Percentiles rank a stretch among this genome's conserved stretches.
These are phyloP conservation scores for Dipteronia dyeriana DNA, from an alignment of 345 rosid genomes.

Conservation along the genomic window DNA sequence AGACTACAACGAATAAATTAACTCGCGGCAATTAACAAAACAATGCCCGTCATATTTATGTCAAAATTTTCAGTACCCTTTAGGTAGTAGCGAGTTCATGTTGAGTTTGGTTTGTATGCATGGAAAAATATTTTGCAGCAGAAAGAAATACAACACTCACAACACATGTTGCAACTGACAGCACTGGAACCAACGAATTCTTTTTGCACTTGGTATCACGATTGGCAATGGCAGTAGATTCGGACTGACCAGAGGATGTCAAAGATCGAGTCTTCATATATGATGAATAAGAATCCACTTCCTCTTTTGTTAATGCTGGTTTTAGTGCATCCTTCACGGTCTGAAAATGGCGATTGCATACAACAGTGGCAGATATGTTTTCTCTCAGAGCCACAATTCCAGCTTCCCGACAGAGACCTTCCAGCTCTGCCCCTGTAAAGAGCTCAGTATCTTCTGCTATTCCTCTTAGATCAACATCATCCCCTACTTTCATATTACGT, in stretches of 20 bases:
- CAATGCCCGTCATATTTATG: neutral
- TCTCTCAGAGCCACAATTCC: slow-evolving; percentile 86
- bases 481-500: slow-evolving; percentile 64
- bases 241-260: neutral
- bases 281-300: slow-evolving; percentile 61
- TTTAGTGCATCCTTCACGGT: slow-evolving; percentile 59
- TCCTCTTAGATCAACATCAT: slow-evolving; percentile 68
- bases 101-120: slow-evolving; percentile 18
- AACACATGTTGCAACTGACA: slow-evolving; percentile 36
- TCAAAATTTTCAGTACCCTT: neutral
- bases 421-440: slow-evolving; percentile 89
- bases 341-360: slow-evolving; percentile 66
- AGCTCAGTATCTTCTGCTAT: slow-evolving; percentile 77
- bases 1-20: neutral
- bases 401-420: slow-evolving; percentile 83
- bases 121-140: slow-evolving; percentile 40
- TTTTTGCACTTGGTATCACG: slow-evolving; percentile 16
- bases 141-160: slow-evolving; percentile 35
- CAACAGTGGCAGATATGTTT: slow-evolving; percentile 61
- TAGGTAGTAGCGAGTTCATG: slow-evolving; percentile 28
- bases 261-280: slow-evolving; percentile 38
- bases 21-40: neutral
- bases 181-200: slow-evolving; percentile 15
- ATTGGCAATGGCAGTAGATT: slow-evolving; percentile 8
- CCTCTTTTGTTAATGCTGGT: slow-evolving; percentile 72